phyloP scores from a whole-genome alignment of 2,329 filamentous ascomycete species.

The Pleomassaria siparia region DNA sequence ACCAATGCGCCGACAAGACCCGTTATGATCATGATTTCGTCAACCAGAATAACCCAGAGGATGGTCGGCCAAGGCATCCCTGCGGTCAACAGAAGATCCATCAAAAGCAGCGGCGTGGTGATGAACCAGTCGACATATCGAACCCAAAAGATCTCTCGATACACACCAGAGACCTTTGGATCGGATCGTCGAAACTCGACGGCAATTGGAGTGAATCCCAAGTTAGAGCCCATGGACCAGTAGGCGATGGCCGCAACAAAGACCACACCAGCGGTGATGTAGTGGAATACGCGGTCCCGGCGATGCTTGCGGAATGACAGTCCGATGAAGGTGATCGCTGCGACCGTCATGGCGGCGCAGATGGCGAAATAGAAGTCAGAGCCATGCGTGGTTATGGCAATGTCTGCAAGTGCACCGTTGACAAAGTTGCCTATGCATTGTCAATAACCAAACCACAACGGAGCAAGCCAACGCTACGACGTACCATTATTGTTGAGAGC shows the following conservation, averaged over 20 bases:
- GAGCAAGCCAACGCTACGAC: not conserved
- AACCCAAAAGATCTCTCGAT: slow-evolving; percentile 67
- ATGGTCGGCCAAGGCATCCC: slow-evolving; percentile 67
- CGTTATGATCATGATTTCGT: slow-evolving; percentile 68
- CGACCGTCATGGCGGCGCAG: slow-evolving; percentile 59
- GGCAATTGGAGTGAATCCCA: slow-evolving; percentile 64
- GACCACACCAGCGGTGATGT: slow-evolving; percentile 62
- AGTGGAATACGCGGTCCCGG: slow-evolving; percentile 62
- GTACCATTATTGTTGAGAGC: not conserved
- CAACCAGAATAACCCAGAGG: slow-evolving; percentile 62
- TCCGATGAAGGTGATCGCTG: slow-evolving; percentile 57
- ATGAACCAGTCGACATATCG: slow-evolving; percentile 67
- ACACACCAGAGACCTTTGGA: slow-evolving; percentile 51
- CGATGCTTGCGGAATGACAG: slow-evolving; percentile 57
- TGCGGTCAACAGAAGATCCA: slow-evolving; percentile 64
- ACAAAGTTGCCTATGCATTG: slow-evolving; percentile 43
- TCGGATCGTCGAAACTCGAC: slow-evolving; percentile 58
- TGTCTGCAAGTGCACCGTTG: slow-evolving; percentile 52
- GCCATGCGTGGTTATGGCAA: slow-evolving; percentile 60
- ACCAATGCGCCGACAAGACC: slow-evolving; percentile 68
- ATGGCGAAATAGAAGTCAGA: slow-evolving; percentile 67
- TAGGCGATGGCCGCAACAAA: slow-evolving; percentile 64
- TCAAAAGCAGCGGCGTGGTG: slow-evolving; percentile 65
- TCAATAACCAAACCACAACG: not conserved
- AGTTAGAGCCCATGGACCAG: slow-evolving; percentile 67